phyloP scores from a whole-genome alignment of 169 alveolate genomes.

The Cryptosporidium baileyi region DNA sequence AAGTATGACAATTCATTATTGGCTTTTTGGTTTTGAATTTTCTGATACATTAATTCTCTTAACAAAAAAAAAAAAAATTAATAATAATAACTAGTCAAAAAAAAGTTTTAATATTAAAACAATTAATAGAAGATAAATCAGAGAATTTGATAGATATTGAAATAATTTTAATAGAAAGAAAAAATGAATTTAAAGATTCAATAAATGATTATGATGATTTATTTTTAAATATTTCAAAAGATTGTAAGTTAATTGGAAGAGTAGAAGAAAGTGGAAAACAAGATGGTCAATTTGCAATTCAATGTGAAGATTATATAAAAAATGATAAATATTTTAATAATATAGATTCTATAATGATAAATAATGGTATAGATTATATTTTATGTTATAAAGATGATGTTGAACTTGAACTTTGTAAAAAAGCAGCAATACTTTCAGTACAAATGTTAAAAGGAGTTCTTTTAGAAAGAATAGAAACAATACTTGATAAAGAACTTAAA shows the following conservation, averaged over 20 bases:
- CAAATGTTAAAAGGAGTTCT: constrained; percentile 72
- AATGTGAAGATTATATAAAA: constrained; percentile 42
- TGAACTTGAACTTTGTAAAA: constrained; percentile 46
- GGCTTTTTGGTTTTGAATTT: constrained; percentile 89
- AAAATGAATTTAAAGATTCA: constrained; percentile 32
- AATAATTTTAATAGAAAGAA: constrained; percentile 26
- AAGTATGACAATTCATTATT: constrained; percentile 69
- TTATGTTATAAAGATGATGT: constrained; percentile 28
- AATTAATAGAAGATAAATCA: constrained; percentile 7
- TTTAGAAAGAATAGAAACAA: constrained; percentile 69
- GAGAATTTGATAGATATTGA: neutral
- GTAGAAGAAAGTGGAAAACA: constrained; percentile 24
- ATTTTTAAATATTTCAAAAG: neutral
- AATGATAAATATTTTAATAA: neutral
- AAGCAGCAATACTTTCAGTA: constrained; percentile 70
- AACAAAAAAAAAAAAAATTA: constrained; percentile 78
- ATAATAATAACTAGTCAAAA: constrained; percentile 85
- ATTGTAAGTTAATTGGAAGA: neutral
- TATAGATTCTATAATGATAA: neutral
- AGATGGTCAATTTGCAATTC: constrained; percentile 62
- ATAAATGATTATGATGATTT: neutral
- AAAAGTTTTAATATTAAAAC: constrained; percentile 73
- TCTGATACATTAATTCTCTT: constrained; percentile 87
- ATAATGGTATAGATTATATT: constrained; percentile 28
- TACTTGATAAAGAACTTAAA: constrained; percentile 73